These are phyloP conservation scores for Pseudocercospora macadamiae DNA, from an alignment of 2,329 filamentous ascomycete species.

Conservation along the genomic window DNA sequence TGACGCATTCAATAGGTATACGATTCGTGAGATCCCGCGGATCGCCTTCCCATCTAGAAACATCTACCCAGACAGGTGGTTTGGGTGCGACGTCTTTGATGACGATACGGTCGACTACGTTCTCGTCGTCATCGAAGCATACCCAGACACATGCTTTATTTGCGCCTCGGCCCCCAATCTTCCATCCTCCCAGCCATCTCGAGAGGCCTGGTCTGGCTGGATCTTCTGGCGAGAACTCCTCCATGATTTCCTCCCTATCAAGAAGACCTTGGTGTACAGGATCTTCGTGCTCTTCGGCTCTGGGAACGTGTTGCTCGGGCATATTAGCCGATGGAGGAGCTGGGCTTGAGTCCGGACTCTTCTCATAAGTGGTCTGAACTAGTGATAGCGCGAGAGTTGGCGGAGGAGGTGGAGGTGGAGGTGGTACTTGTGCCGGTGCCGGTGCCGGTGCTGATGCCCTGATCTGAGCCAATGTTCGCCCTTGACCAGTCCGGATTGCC, in stretches of 20 bases:
- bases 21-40: not conserved
- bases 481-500: not conserved
- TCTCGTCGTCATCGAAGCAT: not conserved
- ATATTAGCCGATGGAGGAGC: too few relatives aligned
- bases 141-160: conserved; percentile 5
- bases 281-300: not conserved
- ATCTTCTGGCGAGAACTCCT: not conserved
- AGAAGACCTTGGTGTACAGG: not conserved
- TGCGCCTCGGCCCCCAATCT: not conserved
- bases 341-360: too few relatives aligned
- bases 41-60: conserved; percentile 7
- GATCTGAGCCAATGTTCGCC: not conserved
- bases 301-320: not conserved
- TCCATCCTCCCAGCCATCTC: not conserved
- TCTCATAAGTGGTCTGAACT: too few relatives aligned
- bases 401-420: too few relatives aligned
- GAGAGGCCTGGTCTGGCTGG: not conserved
- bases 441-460: too few relatives aligned
- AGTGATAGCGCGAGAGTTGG: too few relatives aligned
- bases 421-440: too few relatives aligned
- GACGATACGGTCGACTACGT: not conserved
- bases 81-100: not conserved
- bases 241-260: not conserved
- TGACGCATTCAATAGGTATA: conserved; percentile 3
- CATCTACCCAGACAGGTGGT: conserved; percentile 1